phyloP scores from a whole-genome alignment of 352 stramenopile species.

The Aphanomyces invadans region DNA sequence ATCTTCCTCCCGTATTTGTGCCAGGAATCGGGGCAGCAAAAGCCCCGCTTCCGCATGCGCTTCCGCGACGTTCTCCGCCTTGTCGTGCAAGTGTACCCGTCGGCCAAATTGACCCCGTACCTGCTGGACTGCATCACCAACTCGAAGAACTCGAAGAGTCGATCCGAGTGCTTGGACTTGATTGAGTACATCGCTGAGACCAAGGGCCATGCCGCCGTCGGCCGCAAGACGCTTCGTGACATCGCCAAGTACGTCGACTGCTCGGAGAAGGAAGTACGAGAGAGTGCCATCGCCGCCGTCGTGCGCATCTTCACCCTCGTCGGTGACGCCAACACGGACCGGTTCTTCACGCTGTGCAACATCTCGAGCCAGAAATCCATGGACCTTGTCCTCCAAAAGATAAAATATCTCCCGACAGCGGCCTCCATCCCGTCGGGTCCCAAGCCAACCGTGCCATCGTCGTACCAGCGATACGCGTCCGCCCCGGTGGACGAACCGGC shows the following conservation, averaged over 20 bases:
- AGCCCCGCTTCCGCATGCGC: slow-evolving; percentile 69
- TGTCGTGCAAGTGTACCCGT: slow-evolving; percentile 64
- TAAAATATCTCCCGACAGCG: slow-evolving; percentile 62
- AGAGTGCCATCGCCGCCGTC: slow-evolving; percentile 61
- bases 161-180: slow-evolving; percentile 76
- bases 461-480: slow-evolving; percentile 23
- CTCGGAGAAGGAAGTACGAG: slow-evolving; percentile 77
- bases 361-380: slow-evolving; percentile 69
- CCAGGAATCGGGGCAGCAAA: slow-evolving; percentile 78
- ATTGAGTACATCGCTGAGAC: slow-evolving; percentile 65
- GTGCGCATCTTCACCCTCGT: slow-evolving; percentile 61
- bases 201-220: slow-evolving; percentile 52
- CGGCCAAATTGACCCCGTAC: slow-evolving; percentile 66
- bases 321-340: slow-evolving; percentile 54
- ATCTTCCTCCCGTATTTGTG: slow-evolving; percentile 78
- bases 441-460: slow-evolving; percentile 22
- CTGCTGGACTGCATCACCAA: slow-evolving; percentile 75
- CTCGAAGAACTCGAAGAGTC: slow-evolving; percentile 83
- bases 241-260: slow-evolving; percentile 67
- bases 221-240: slow-evolving; percentile 71
- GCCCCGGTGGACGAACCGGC: slow-evolving; percentile 25
- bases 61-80: slow-evolving; percentile 83
- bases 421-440: slow-evolving; percentile 26
- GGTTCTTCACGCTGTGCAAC: slow-evolving; percentile 66
- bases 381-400: slow-evolving; percentile 59